These are phyloP conservation scores for Pseudisothecium myosuroides DNA, from an alignment of 225 moss, liverwort and hornwort genomes.

Conservation along the genomic window DNA sequence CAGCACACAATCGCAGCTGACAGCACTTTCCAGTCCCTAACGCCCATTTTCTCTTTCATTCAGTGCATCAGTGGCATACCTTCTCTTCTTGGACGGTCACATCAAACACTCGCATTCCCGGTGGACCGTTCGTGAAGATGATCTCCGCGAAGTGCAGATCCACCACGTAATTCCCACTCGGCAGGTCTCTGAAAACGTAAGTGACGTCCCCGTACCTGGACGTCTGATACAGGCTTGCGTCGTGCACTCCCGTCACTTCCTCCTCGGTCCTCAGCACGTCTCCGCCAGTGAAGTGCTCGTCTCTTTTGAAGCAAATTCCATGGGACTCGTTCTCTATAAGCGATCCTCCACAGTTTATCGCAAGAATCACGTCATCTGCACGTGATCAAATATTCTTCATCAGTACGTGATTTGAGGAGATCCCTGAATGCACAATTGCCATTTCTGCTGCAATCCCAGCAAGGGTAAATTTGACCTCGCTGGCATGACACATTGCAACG, in stretches of 20 bases:
- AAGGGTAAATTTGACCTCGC: background rate
- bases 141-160: constrained; percentile 95
- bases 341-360: constrained; percentile 65
- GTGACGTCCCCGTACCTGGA: constrained; percentile 78
- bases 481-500: background rate
- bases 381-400: background rate
- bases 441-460: background rate
- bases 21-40: background rate
- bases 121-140: constrained; percentile 87
- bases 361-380: constrained; percentile 69
- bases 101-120: constrained; percentile 95
- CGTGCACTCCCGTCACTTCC: constrained; percentile 53
- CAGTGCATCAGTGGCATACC: constrained; percentile 9
- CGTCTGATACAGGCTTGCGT: constrained; percentile 76
- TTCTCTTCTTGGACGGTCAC: constrained; percentile 76
- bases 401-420: background rate
- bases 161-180: constrained; percentile 50
- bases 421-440: too few relatives aligned
- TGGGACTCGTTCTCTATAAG: constrained; percentile 23
- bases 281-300: constrained; percentile 69
- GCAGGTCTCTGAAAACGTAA: constrained; percentile 55
- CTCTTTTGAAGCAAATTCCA: constrained; percentile 56
- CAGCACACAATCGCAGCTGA: background rate
- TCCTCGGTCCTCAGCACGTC: constrained; percentile 79
- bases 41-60: background rate